phyloP scores from a whole-genome alignment of 805 yeast genomes.

The Metschnikowia henanensis region DNA sequence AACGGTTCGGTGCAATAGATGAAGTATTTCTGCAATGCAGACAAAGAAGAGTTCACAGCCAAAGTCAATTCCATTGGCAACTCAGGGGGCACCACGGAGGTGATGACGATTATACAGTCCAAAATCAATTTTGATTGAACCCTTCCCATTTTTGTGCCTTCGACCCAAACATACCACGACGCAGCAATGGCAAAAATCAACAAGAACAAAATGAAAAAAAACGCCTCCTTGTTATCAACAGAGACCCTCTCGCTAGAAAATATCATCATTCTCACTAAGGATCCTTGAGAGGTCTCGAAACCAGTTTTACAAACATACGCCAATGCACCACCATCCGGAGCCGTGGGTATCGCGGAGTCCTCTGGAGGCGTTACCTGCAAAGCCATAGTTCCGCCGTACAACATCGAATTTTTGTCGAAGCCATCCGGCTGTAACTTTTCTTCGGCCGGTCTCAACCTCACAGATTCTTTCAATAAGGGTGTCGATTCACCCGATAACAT shows the following conservation, averaged over 20 bases:
- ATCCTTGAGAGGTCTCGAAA: slow-evolving; percentile 98
- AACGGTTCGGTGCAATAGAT: slow-evolving; percentile 98
- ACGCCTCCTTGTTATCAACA: slow-evolving; percentile 93
- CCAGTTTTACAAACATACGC: slow-evolving; percentile 93
- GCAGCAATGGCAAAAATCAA: slow-evolving; percentile 93
- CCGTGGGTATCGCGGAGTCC: slow-evolving; percentile 47
- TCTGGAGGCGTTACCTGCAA: slow-evolving; percentile 83
- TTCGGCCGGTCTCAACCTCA: slow-evolving; percentile 73
- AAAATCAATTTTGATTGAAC: slow-evolving; percentile 88
- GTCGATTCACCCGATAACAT: slow-evolving; percentile 99
- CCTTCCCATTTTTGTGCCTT: slow-evolving; percentile 95
- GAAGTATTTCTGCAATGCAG: slow-evolving; percentile 82
- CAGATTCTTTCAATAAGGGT: slow-evolving; percentile 90
- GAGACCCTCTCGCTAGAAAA: slow-evolving; percentile 95
- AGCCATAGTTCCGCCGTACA: slow-evolving; percentile 96
- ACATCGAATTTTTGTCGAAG: slow-evolving; percentile 80
- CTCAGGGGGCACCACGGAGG: slow-evolving; percentile 99
- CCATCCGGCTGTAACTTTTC: slow-evolving; percentile 76
- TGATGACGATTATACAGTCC: slow-evolving; percentile 93
- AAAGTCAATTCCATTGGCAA: slow-evolving; percentile 98
- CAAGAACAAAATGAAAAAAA: slow-evolving; percentile 87
- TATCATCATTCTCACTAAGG: slow-evolving; percentile 96
- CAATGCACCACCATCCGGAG: slow-evolving; percentile 92
- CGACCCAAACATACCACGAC: slow-evolving; percentile 97
- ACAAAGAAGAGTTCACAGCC: slow-evolving; percentile 93